phyloP scores from a whole-genome alignment of 2,329 filamentous ascomycete species.

The Mycocentrospora acerina region DNA sequence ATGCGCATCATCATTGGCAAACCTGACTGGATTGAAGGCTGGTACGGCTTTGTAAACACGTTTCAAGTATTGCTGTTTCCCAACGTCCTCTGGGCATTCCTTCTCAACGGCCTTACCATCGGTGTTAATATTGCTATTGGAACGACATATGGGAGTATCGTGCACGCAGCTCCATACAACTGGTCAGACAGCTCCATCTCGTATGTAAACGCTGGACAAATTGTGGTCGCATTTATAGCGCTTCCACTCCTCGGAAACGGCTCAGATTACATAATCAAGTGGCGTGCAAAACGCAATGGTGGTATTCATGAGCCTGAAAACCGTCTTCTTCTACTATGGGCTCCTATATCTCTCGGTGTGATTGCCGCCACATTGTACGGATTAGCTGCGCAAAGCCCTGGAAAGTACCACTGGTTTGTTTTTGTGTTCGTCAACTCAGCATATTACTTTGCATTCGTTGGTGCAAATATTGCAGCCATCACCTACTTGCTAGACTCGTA shows the following conservation, averaged over 20 bases:
- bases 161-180: constrained; percentile 19
- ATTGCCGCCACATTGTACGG: constrained; percentile 20
- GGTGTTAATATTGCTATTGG: constrained; percentile 25
- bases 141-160: constrained; percentile 20
- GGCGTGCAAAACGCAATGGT: constrained; percentile 35
- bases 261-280: constrained; percentile 37
- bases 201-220: constrained; percentile 26
- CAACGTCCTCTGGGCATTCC: constrained; percentile 24
- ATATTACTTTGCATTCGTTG: constrained; percentile 44
- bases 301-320: constrained; percentile 44
- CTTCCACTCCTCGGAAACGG: constrained; percentile 27
- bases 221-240: constrained; percentile 34
- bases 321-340: constrained; percentile 41
- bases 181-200: constrained; percentile 16
- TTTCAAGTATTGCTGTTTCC: constrained; percentile 33
- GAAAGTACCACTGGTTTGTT: constrained; percentile 39
- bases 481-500: constrained; percentile 51
- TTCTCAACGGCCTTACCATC: constrained; percentile 22
- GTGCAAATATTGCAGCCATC: constrained; percentile 49
- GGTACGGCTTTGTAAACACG: constrained; percentile 26
- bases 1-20: constrained; percentile 45
- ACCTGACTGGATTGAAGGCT: constrained; percentile 42
- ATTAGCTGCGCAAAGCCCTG: constrained; percentile 33
- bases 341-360: constrained; percentile 41
- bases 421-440: constrained; percentile 32